phyloP scores from a whole-genome alignment of 768 basidiomycete species.

The Trichaptum fuscoviolaceum region DNA sequence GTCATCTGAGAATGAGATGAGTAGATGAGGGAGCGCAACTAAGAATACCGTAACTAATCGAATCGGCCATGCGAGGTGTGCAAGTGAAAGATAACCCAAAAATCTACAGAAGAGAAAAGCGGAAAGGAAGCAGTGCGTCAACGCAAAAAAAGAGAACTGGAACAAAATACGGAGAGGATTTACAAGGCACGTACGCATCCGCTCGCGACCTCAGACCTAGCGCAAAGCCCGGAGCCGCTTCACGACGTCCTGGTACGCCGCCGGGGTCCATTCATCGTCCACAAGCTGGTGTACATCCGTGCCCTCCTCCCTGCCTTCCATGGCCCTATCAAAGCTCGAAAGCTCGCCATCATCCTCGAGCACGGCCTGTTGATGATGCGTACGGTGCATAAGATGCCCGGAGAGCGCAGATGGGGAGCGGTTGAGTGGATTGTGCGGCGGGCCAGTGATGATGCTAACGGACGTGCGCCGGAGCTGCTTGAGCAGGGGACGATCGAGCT shows the following conservation, averaged over 20 bases:
- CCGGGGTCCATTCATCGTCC: neutral
- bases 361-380: neutral
- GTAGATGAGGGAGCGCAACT: neutral
- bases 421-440: neutral
- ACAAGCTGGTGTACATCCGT: neutral
- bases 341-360: neutral
- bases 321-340: neutral
- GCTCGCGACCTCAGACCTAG: too few relatives aligned
- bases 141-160: too few relatives aligned
- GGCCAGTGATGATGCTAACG: neutral
- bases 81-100: too few relatives aligned
- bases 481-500: neutral
- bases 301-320: neutral
- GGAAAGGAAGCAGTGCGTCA: too few relatives aligned
- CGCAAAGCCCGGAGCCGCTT: neutral
- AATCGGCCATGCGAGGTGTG: too few relatives aligned
- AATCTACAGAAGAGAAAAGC: too few relatives aligned
- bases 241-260: conserved; percentile 3
- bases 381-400: neutral
- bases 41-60: neutral
- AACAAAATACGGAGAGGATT: too few relatives aligned
- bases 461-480: neutral
- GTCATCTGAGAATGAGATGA: neutral
- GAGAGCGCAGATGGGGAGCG: conserved; percentile 1
- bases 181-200: too few relatives aligned